phyloP scores from a whole-genome alignment of 208 protist species.

The Angomonas deanei region DNA sequence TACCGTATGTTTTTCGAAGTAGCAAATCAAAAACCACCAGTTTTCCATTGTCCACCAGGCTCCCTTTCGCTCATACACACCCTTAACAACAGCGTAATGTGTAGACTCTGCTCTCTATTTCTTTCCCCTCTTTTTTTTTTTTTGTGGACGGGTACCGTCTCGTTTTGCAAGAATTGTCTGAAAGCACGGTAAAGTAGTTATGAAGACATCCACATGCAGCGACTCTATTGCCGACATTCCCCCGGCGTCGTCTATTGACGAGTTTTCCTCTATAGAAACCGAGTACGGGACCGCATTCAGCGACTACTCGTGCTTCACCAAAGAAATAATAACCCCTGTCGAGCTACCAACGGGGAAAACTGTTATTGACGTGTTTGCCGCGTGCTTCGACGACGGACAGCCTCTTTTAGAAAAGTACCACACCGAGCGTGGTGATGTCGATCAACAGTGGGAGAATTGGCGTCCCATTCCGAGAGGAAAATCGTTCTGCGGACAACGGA shows the following conservation, averaged over 20 bases:
- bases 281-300: conserved; percentile 57
- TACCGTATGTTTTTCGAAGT: no score
- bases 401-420: conserved; percentile 42
- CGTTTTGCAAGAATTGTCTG: no score
- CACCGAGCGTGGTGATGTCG: conserved; percentile 31
- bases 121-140: neutral
- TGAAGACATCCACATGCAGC: conserved; percentile 8
- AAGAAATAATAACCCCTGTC: conserved; percentile 43
- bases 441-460: conserved; percentile 51
- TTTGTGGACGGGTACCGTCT: neutral
- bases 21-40: no score
- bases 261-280: conserved; percentile 44
- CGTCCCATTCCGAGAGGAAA: conserved; percentile 7
- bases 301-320: conserved; percentile 38
- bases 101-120: no score
- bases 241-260: conserved; percentile 32
- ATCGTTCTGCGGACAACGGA: conserved; percentile 44
- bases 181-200: no score
- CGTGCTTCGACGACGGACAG: conserved; percentile 51
- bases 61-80: no score
- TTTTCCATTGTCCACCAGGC: no score
- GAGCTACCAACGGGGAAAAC: conserved; percentile 29
- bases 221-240: conserved; percentile 37
- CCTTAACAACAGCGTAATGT: no score
- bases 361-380: conserved; percentile 53